Percentiles rank a stretch among this genome's conserved stretches.
Conservation (phyloP, 768 basidiomycete species). For the Suillus ampliporus region DNA sequence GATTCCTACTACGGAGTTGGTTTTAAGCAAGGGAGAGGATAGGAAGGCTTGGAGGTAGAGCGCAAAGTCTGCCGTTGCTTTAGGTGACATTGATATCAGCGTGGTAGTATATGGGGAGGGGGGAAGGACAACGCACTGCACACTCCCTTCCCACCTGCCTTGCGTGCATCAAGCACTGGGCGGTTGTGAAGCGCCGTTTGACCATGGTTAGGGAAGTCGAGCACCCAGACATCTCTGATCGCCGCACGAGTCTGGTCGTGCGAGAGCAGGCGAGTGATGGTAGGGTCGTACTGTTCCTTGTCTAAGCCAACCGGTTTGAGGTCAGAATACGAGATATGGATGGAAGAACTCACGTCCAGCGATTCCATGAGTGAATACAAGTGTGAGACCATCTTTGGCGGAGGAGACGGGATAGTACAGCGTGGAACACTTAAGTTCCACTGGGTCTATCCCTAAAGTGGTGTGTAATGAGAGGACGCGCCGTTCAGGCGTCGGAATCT, state of each 20-base stretch:
- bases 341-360: slow-evolving; percentile 28
- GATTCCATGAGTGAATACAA: slow-evolving; percentile 35
- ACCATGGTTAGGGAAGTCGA: slow-evolving; percentile 44
- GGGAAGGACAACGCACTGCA: slow-evolving; percentile 26
- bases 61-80: too few species aligned
- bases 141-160: slow-evolving; percentile 18
- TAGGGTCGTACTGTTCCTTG: slow-evolving; percentile 35
- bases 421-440: slow-evolving; percentile 27
- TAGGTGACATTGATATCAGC: too few species aligned
- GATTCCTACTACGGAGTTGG: too few species aligned
- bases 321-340: background rate
- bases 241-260: slow-evolving; percentile 4
- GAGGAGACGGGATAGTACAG: slow-evolving; percentile 32
- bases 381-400: slow-evolving; percentile 23
- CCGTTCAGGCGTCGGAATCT: slow-evolving; percentile 19
- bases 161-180: slow-evolving; percentile 27
- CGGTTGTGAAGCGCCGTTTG: slow-evolving; percentile 41
- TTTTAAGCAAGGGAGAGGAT: too few species aligned
- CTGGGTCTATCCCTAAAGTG: slow-evolving; percentile 22
- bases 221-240: slow-evolving; percentile 40
- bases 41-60: too few species aligned
- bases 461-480: slow-evolving; percentile 21
- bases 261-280: slow-evolving; percentile 14
- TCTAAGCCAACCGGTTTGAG: slow-evolving; percentile 16
- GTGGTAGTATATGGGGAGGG: too few species aligned